These are phyloP conservation scores for Chytriomyces sp. DNA, from an alignment of 192 early-diverging fungal species.

Conservation along the genomic window DNA sequence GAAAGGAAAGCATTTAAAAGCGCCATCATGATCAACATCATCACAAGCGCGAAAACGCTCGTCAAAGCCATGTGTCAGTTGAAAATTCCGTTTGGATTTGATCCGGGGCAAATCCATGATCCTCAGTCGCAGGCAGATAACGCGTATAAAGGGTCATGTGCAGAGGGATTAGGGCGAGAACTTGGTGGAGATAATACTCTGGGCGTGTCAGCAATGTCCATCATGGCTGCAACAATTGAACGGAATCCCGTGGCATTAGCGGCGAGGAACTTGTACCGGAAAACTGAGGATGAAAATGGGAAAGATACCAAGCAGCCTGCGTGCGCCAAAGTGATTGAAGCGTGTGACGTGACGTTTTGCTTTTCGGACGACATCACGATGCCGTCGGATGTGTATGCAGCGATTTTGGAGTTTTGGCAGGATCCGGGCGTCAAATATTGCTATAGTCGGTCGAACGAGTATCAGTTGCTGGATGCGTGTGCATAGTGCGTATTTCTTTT, in stretches of 20 bases:
- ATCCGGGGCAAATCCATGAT: slow-evolving; percentile 6
- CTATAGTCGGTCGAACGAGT: background rate
- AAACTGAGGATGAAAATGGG: no score
- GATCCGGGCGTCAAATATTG: slow-evolving; percentile 82
- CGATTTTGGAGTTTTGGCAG: slow-evolving; percentile 79
- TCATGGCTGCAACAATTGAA: no score
- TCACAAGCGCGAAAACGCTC: slow-evolving; percentile 40
- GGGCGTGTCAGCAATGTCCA: no score
- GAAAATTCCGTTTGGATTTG: slow-evolving; percentile 31
- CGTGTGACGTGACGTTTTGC: slow-evolving; percentile 68
- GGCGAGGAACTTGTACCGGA: no score
- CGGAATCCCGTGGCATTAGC: no score
- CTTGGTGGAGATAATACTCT: no score
- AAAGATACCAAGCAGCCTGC: no score
- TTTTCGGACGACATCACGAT: slow-evolving; percentile 80
- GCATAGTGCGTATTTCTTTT: slow-evolving; percentile 36
- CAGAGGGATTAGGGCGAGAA: no score
- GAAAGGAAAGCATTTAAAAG: slow-evolving; percentile 44
- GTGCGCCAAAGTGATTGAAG: background rate
- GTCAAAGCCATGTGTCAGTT: slow-evolving; percentile 42
- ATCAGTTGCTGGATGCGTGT: slow-evolving; percentile 3
- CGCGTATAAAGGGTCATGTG: background rate
- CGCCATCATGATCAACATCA: slow-evolving; percentile 43
- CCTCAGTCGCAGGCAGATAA: background rate
- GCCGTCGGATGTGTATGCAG: slow-evolving; percentile 76